Evolutionary conservation across 2,329 filamentous ascomycete species (phyloP).

Genomic region (Sclerotinia glacialis): DNA sequence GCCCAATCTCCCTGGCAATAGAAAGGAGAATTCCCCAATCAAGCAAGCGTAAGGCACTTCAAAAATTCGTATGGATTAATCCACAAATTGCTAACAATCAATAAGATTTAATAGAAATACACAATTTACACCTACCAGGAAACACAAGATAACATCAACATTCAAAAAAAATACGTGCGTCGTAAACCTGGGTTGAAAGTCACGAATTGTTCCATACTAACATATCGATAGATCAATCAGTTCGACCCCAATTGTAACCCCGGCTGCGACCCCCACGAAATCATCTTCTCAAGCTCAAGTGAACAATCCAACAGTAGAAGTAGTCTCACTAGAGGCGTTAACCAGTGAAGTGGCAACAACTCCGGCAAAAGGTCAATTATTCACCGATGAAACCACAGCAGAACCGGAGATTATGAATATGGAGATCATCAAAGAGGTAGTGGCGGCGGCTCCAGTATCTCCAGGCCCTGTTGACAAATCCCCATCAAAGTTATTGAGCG

Average conservation of each 20-base stretch:
- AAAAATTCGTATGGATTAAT: neutral
- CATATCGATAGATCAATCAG: conserved; percentile 8
- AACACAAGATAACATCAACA: conserved; percentile 20
- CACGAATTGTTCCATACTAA: neutral
- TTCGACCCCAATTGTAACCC: conserved; percentile 11
- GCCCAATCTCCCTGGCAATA: neutral
- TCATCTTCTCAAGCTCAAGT: neutral
- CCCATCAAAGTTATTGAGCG: neutral
- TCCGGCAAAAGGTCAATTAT: neutral
- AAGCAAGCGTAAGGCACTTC: neutral
- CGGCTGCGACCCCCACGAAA: conserved; percentile 9
- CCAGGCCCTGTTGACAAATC: neutral
- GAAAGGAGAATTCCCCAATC: conserved; percentile 22
- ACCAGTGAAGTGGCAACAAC: neutral
- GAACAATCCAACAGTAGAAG: neutral
- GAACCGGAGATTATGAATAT: neutral
- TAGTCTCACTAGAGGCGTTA: neutral
- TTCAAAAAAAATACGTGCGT: conserved; percentile 24
- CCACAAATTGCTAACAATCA: neutral
- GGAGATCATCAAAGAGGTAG: neutral
- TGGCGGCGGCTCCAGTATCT: neutral
- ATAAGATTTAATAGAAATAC: neutral
- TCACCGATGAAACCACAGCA: neutral
- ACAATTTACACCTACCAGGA: conserved; percentile 3
- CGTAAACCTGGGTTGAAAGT: neutral